These are phyloP conservation scores for Xanthoceras sorbifolium DNA, from an alignment of 345 rosid genomes.

Conservation along the genomic window DNA sequence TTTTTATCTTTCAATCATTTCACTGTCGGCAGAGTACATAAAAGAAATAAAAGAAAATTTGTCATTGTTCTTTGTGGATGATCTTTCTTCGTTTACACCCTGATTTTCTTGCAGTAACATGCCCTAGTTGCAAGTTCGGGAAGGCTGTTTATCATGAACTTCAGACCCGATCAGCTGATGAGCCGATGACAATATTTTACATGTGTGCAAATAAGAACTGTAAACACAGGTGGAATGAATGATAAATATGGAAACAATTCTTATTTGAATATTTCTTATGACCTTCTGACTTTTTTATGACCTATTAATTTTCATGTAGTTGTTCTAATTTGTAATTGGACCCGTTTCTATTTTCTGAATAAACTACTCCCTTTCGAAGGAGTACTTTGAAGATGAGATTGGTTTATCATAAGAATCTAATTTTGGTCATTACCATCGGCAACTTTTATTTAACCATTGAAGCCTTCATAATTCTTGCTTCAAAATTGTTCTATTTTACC, in stretches of 20 bases:
- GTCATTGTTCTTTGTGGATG: neutral
- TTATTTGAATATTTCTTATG: neutral
- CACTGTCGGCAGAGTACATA: no score
- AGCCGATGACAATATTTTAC: slow-evolving; percentile 65
- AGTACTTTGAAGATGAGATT: neutral
- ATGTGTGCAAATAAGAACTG: slow-evolving; percentile 59
- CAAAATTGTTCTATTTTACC: no score
- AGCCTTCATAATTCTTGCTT: no score
- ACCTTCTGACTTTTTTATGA: neutral
- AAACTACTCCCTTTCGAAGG: neutral
- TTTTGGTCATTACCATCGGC: neutral
- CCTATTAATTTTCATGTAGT: neutral
- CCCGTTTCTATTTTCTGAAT: neutral
- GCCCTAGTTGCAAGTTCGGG: slow-evolving; percentile 58
- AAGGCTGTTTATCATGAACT: slow-evolving; percentile 55
- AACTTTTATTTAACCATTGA: no score
- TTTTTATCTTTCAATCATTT: no score
- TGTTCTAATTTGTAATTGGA: neutral
- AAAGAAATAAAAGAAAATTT: neutral
- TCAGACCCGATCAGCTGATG: slow-evolving; percentile 72
- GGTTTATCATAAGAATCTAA: no score
- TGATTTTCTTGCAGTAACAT: slow-evolving; percentile 43
- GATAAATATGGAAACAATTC: neutral
- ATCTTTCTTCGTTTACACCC: neutral
- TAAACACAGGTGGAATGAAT: slow-evolving; percentile 46